Conservation (phyloP, 805 yeast species). For the Saturnispora halmiae region DNA sequence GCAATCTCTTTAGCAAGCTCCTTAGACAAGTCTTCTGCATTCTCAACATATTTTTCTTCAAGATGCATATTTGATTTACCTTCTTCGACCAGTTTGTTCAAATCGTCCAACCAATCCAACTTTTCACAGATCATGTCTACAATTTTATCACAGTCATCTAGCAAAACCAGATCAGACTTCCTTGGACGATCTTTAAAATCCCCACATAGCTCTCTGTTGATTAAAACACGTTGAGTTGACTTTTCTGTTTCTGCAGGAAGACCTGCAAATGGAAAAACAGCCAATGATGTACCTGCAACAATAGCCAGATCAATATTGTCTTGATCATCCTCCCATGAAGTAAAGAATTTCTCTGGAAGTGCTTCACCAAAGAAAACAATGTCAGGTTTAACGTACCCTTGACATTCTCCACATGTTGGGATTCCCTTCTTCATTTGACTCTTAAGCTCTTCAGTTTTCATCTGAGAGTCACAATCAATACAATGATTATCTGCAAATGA, state of each 20-base stretch:
- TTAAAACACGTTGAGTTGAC: constrained; percentile 47
- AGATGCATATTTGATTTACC: constrained; percentile 19
- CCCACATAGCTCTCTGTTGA: constrained; percentile 75
- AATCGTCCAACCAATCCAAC: constrained; percentile 58
- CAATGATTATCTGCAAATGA: constrained; percentile 83
- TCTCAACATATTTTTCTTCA: constrained; percentile 6
- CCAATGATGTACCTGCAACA: constrained; percentile 87
- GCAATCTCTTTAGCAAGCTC: constrained; percentile 12
- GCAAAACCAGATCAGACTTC: constrained; percentile 47
- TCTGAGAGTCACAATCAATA: constrained; percentile 56
- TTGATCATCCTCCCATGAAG: constrained; percentile 51
- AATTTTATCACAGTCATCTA: constrained; percentile 60
- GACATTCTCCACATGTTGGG: constrained; percentile 54
- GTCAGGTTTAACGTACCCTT: constrained; percentile 81
- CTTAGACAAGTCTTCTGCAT: constrained; percentile 4
- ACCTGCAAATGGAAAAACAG: constrained; percentile 85
- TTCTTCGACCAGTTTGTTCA: constrained; percentile 33
- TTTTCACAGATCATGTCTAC: constrained; percentile 43
- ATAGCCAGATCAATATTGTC: constrained; percentile 57
- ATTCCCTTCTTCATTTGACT: constrained; percentile 29
- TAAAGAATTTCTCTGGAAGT: constrained; percentile 63
- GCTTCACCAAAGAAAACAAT: constrained; percentile 93
- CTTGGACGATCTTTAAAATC: constrained; percentile 48
- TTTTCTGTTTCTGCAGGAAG: constrained; percentile 58
- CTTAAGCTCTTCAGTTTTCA: constrained; percentile 40